A percentile compares a stretch with the other conserved stretches of the same genome.
phyloP scores from a whole-genome alignment of 441 rosid genomes.

The Capsella rubella region DNA sequence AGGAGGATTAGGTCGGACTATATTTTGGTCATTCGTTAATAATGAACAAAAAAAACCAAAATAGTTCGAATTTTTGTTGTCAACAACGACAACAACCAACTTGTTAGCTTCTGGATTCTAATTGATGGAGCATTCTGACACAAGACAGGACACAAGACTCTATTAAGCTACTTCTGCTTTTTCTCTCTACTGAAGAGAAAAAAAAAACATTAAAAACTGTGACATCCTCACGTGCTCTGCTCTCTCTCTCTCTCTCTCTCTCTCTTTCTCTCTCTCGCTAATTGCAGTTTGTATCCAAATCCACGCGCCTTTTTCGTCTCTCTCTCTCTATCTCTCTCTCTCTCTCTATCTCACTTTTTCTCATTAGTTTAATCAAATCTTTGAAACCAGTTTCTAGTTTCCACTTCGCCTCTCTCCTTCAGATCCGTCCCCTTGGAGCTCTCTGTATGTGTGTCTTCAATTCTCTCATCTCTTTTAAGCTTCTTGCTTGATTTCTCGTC shows the following conservation, averaged over 20 bases:
- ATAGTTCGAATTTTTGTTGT: not conserved
- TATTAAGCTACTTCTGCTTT: constrained; percentile 26
- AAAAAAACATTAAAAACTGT: constrained; percentile 41
- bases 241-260: constrained; percentile 30
- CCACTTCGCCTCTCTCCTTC: constrained; percentile 43
- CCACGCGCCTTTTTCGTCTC: constrained; percentile 53
- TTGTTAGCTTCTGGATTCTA: not conserved
- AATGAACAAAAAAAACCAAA: too few relatives aligned
- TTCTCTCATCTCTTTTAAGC: constrained; percentile 16
- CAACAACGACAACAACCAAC: constrained; percentile 1
- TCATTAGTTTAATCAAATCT: constrained; percentile 25
- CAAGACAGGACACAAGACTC: constrained; percentile 38
- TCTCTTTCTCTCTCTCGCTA: constrained; percentile 37
- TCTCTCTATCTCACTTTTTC: constrained; percentile 35
- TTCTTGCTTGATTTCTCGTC: constrained; percentile 31
- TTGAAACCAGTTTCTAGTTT: constrained; percentile 24
- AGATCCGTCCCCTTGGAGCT: constrained; percentile 47
- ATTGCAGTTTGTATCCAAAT: constrained; percentile 44
- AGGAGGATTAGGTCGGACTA: too few relatives aligned
- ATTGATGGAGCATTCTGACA: constrained; percentile 38
- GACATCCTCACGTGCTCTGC: constrained; percentile 69
- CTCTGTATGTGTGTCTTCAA: constrained; percentile 40
- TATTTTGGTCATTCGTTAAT: too few relatives aligned
- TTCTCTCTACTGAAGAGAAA: not conserved
- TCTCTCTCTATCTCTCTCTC: not conserved